These are phyloP conservation scores for Alternaria postmessia DNA, from an alignment of 2,329 filamentous ascomycete species.

Conservation along the genomic window DNA sequence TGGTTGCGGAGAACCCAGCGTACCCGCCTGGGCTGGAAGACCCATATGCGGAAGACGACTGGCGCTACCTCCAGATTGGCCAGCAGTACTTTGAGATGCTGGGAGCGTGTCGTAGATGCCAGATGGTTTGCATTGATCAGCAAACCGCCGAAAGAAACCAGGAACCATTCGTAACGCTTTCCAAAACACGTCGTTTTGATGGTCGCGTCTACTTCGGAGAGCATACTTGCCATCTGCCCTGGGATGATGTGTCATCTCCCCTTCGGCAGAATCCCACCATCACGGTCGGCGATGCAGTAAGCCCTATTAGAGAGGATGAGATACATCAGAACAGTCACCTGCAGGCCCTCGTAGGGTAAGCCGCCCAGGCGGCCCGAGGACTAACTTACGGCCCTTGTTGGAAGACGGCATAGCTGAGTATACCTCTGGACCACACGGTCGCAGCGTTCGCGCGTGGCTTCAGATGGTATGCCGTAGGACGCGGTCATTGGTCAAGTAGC, in stretches of 20 bases:
- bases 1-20: constrained; percentile 64
- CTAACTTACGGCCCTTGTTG: constrained; percentile 8
- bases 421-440: constrained; percentile 23
- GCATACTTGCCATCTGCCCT: constrained; percentile 64
- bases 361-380: constrained; percentile 14
- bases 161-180: constrained; percentile 87
- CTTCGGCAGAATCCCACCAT: constrained; percentile 49
- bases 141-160: constrained; percentile 77
- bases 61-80: constrained; percentile 74
- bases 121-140: constrained; percentile 97
- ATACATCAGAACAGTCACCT: constrained; percentile 33
- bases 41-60: constrained; percentile 82
- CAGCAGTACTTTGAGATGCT: constrained; percentile 72
- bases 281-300: constrained; percentile 48
- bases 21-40: constrained; percentile 57
- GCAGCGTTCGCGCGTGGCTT: constrained; percentile 41
- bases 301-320: constrained; percentile 42
- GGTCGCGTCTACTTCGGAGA: constrained; percentile 91
- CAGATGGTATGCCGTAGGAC: constrained; percentile 29
- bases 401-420: constrained; percentile 24
- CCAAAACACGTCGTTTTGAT: constrained; percentile 82
- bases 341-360: constrained; percentile 36
- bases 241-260: constrained; percentile 29
- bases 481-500: constrained; percentile 34
- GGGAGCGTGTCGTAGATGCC: constrained; percentile 85